Base-by-base conservation (phyloP, 192 early-diverging fungal species). In the Coemansia sp. region DNA sequence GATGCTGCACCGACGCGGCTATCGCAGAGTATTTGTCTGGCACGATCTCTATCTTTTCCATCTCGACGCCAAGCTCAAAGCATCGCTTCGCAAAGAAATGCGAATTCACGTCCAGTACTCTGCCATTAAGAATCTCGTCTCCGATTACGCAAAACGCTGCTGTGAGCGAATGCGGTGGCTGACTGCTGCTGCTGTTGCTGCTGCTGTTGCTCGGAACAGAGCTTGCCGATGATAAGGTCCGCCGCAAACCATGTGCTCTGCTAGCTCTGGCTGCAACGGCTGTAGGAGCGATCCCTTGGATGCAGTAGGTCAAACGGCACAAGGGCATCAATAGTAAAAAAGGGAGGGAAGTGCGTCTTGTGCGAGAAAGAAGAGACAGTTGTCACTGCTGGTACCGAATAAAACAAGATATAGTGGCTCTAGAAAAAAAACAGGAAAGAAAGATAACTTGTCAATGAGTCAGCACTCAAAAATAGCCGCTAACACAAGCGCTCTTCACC, bases 71-170 rank as follows among this genome's bases (percentile, higher is more conserved):
- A 1, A 83, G 66, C 42, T 77, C 67, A 58, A 91, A 93, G 59
- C 85, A 83, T 49, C 74, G 76, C 48, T 78, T 72, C 8, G 90
- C 91, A 66, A 90, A 71, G 25, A 61, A 78, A 33, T 72, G 53
- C 2, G 86, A 74, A 74, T 92, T 92, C 25, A 79, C 68, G 75
- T 92, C 91, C 12, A 66, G 81, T 3, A 85, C 88, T 58, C 88
- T 90, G 29, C 91, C 91, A 64, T 79, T 86, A 20, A 92, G 82
- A 33, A 92, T 86, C 59, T 91, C 90, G 77, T 91, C 89, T 34
- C 91, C 90, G 40, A 91, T 91, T 18, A 87, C 82, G 58, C 85
- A 86, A 28, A 85, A 78, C 18, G 86, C 82, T 1, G 82, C 82
- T 7, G 71, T 75, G 40, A 67, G 69, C 51, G 62, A 43, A 30